phyloP scores from a whole-genome alignment of 2,329 filamentous ascomycete genomes.

The Leptographium flavum region DNA sequence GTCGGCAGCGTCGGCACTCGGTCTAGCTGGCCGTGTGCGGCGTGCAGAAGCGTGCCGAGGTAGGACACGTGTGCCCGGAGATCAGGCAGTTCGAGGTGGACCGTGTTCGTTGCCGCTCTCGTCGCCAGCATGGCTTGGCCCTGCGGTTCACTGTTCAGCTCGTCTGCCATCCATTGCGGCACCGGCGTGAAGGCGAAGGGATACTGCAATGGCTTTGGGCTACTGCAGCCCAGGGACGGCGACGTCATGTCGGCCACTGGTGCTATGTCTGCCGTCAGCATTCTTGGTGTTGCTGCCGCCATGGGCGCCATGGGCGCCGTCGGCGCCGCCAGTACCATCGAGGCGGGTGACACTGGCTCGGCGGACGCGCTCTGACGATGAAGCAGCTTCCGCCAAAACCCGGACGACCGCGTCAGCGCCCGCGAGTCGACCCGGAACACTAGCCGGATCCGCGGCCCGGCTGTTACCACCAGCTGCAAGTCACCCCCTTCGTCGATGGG shows the following conservation, averaged over 20 bases:
- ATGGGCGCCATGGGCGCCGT: too few species aligned
- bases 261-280: too few species aligned
- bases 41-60: constrained; percentile 2
- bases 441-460: background rate
- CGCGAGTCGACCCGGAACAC: constrained; percentile 5
- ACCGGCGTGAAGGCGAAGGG: background rate
- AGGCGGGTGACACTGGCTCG: too few species aligned
- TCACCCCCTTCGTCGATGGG: constrained; percentile 4
- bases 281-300: too few species aligned
- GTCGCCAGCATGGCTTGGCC: background rate
- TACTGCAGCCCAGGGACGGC: too few species aligned
- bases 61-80: background rate
- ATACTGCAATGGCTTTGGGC: background rate
- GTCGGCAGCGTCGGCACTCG: constrained; percentile 2
- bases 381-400: constrained; percentile 2
- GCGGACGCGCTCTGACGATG: too few species aligned
- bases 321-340: too few species aligned
- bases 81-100: background rate
- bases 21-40: constrained; percentile 4
- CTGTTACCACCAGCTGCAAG: constrained; percentile 2
- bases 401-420: constrained; percentile 5
- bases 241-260: too few species aligned
- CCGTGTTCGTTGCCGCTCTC: background rate
- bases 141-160: too few species aligned
- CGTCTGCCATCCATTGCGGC: background rate